Percentiles rank a stretch among this genome's conserved stretches.
phyloP scores from a whole-genome alignment of 768 basidiomycete genomes.

The Pisolithus orientalis region DNA sequence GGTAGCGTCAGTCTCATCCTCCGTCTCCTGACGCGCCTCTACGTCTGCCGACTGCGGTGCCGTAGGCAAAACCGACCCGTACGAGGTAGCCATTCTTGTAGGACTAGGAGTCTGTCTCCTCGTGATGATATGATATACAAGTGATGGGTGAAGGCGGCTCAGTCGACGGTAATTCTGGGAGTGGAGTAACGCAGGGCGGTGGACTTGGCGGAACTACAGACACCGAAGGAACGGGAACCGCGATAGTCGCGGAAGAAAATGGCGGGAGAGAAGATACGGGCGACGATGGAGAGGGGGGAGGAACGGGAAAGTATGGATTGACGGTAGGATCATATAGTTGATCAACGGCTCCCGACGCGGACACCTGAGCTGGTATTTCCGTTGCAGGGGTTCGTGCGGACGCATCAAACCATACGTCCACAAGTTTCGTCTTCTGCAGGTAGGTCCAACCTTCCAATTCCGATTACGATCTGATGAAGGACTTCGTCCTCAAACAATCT shows the following conservation, averaged over 20 bases:
- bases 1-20: conserved; percentile 36
- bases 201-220: conserved; percentile 7
- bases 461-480: conserved; percentile 80
- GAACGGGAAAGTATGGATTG: conserved; percentile 52
- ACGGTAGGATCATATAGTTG: conserved; percentile 8
- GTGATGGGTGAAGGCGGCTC: conserved; percentile 11
- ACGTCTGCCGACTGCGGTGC: conserved; percentile 11
- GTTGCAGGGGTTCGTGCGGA: conserved; percentile 25
- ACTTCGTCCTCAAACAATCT: conserved; percentile 75
- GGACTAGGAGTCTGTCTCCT: conserved; percentile 6
- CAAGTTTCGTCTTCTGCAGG: conserved; percentile 30
- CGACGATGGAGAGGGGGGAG: conserved; percentile 26
- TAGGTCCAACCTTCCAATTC: conserved; percentile 71
- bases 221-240: conserved; percentile 4
- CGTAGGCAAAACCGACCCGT: conserved; percentile 8
- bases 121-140: conserved; percentile 11
- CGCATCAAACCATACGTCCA: conserved; percentile 28
- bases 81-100: conserved; percentile 5
- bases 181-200: conserved; percentile 6
- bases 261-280: conserved; percentile 15
- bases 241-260: conserved; percentile 5
- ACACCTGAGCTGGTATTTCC: conserved; percentile 17
- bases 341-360: conserved; percentile 7
- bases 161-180: conserved; percentile 10
- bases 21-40: conserved; percentile 20